These are phyloP conservation scores for Lactarius evosmus DNA, from an alignment of 768 basidiomycete species.

Conservation along the genomic window DNA sequence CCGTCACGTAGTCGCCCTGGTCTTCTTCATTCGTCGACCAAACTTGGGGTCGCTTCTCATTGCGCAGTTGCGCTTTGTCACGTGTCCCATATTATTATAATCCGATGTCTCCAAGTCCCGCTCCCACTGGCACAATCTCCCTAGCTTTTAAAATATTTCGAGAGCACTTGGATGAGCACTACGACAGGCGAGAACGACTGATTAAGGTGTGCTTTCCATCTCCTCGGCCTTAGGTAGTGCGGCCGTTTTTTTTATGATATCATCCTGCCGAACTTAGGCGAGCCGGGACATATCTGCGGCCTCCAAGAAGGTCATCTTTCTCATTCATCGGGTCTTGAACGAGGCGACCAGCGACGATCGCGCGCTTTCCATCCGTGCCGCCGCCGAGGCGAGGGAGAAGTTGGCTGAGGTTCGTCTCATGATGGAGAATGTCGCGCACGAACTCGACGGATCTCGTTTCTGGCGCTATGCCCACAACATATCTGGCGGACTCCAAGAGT, in stretches of 20 bases:
- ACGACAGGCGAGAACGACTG: constrained; percentile 85
- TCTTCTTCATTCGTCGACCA: neutral
- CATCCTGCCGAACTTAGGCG: constrained; percentile 41
- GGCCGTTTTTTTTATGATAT: constrained; percentile 17
- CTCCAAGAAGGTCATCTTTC: constrained; percentile 93
- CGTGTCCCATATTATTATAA: constrained; percentile 15
- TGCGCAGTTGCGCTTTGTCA: constrained; percentile 4
- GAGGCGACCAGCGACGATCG: constrained; percentile 38
- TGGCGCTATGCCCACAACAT: constrained; percentile 76
- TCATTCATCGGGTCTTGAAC: constrained; percentile 71
- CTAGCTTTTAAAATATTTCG: constrained; percentile 59
- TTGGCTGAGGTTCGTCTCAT: constrained; percentile 62
- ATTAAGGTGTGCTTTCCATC: constrained; percentile 64
- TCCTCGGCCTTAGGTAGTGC: neutral
- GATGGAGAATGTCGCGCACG: constrained; percentile 58
- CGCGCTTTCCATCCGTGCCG: constrained; percentile 46
- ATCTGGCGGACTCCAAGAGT: constrained; percentile 88
- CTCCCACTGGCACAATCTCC: constrained; percentile 28
- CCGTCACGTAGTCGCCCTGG: neutral
- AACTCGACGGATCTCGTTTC: constrained; percentile 65
- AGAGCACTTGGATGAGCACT: constrained; percentile 71
- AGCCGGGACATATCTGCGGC: constrained; percentile 87
- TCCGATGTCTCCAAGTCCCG: constrained; percentile 5
- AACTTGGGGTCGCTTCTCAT: neutral
- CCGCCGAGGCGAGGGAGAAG: constrained; percentile 52